These are phyloP conservation scores for Aquilaria yunnanensis DNA, from an alignment of 345 rosid genomes.

Conservation along the genomic window DNA sequence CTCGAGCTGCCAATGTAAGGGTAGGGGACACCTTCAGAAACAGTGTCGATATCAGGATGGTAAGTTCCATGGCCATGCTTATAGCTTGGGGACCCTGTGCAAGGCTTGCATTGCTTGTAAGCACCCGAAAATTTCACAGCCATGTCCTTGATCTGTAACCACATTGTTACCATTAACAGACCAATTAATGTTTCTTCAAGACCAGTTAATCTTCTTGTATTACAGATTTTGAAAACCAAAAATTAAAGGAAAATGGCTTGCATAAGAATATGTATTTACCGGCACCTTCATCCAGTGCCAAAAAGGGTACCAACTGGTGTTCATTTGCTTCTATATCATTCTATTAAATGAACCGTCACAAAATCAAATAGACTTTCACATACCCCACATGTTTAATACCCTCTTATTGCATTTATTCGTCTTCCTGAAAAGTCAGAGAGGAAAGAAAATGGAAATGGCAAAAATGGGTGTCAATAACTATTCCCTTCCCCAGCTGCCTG, in stretches of 20 bases:
- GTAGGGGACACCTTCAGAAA: constrained; percentile 77
- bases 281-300: no score
- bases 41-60: constrained; percentile 58
- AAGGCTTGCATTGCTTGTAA: constrained; percentile 81
- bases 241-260: no score
- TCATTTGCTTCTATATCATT: no score
- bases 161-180: not conserved
- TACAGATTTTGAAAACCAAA: no score
- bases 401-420: no score
- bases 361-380: no score
- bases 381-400: no score
- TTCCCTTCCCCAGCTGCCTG: not conserved
- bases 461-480: not conserved
- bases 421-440: not conserved
- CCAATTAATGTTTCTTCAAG: not conserved
- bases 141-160: constrained; percentile 82
- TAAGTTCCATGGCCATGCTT: constrained; percentile 55
- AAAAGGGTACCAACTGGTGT: no score
- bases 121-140: constrained; percentile 85
- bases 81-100: constrained; percentile 63
- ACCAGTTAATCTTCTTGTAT: not conserved
- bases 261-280: no score
- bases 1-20: constrained; percentile 67
- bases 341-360: no score
- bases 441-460: not conserved